Evolutionary conservation across 805 yeast genomes (phyloP), one percentile per base, ranked within the genome.

Genomic region (Pachysolen tannophilus): DNA sequence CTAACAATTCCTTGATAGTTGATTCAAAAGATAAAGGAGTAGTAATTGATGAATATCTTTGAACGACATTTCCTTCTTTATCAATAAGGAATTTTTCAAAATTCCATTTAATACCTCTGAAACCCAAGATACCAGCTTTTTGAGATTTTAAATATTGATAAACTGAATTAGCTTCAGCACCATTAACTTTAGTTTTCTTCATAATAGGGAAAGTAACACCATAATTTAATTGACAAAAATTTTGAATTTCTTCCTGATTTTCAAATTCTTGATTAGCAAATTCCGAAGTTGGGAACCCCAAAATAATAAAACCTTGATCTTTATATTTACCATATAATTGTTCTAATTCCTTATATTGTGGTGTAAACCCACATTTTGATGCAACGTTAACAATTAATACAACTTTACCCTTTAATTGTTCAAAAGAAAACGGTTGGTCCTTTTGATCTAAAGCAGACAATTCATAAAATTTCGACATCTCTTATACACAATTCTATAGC

Each of bases 261-360:
- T 78, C 78, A 46, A 92, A 80, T 59, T 88, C 84, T 65, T 92
- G 82, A 47, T 72, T 63, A 17, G 82, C 88, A 54, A 87, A 87
- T 55, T 86, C 95, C 61, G 85, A 83, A 60, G 95, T 84, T 21
- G 97, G 97, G 70, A 87, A 86, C 0, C 87, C 96, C 24, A 87
- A 44, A 19, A 87, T 67, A 30, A 61, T 75, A 17, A 88, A 63
- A 1, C 84, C 94, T 42, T 69, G 50, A 32, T 69, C 73, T 35
- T 69, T 60, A 60, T 79, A 82, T 52, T 76, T 75, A 41, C 75
- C 61, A 61, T 84, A 77, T 10, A 87, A 58, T 27, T 55, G 60
- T 58, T 87, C 88, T 24, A 87, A 61, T 34, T 78, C 90, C 35
- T 65, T 60, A 55, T 81, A 82, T 56, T 86, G 95, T 38, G 82